Conservation (phyloP, 345 rosid species). For the Rhodamnia rubescens region DNA sequence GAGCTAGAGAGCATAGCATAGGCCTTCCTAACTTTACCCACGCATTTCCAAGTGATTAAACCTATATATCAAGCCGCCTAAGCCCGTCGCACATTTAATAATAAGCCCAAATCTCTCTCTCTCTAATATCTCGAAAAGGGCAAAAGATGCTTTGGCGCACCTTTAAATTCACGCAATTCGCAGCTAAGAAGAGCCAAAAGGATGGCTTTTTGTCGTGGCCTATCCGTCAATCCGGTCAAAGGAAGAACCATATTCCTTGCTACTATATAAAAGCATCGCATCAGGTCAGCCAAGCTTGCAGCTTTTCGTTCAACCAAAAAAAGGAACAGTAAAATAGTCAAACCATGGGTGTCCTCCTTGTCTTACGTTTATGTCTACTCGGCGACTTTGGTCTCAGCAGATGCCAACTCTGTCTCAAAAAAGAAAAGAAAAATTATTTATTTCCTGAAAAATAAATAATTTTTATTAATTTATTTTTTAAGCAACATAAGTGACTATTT, state of each 20-base stretch:
- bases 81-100: not conserved
- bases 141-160: not conserved
- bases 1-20: not conserved
- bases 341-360: not conserved
- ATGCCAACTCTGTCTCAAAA: not conserved
- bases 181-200: not conserved
- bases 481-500: accelerated
- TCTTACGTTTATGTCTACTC: not conserved
- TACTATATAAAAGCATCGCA: not conserved
- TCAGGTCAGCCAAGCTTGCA: not conserved
- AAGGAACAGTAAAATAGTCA: not conserved
- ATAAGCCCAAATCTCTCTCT: not conserved
- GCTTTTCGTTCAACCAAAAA: not conserved
- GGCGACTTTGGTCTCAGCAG: not conserved
- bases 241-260: not conserved
- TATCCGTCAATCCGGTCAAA: not conserved
- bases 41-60: not conserved
- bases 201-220: not conserved
- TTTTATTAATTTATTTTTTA: not conserved
- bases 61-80: not conserved
- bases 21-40: not conserved
- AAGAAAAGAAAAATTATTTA: not conserved
- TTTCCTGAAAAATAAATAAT: not conserved
- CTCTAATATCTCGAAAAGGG: not conserved
- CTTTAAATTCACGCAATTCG: not conserved